These are phyloP conservation scores for Coemansia sp. DNA, from an alignment of 192 early-diverging fungal genomes.

Conservation along the genomic window DNA sequence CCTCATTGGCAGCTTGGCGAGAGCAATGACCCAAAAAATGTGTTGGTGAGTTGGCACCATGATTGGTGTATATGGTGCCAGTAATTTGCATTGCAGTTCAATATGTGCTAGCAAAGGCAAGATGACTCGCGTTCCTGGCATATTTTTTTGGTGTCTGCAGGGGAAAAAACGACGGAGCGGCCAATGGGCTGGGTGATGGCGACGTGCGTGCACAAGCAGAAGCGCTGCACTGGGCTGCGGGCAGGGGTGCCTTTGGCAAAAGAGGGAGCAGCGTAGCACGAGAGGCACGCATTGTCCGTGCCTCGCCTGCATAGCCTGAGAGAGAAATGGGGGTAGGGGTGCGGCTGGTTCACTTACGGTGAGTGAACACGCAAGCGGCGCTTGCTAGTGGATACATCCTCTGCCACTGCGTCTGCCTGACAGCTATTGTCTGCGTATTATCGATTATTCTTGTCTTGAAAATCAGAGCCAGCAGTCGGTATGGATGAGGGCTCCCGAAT, in stretches of 20 bases:
- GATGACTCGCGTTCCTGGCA: no score
- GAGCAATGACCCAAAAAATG: no score
- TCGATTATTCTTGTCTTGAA: background rate
- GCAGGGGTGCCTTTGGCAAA: constrained; percentile 1
- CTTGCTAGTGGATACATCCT: no score
- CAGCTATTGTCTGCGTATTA: background rate
- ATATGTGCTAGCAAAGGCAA: no score
- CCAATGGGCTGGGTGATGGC: constrained; percentile 1
- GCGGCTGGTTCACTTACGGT: no score
- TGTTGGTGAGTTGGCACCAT: no score
- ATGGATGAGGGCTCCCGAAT: no score
- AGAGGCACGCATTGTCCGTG: background rate
- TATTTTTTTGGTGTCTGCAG: no score
- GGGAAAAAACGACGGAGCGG: no score
- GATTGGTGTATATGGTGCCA: no score
- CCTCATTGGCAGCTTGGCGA: no score
- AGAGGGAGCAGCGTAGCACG: background rate
- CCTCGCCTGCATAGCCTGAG: background rate
- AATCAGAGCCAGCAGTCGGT: constrained; percentile 1
- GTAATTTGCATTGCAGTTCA: no score
- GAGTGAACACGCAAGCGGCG: background rate
- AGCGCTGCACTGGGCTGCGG: background rate
- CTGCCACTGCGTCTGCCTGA: background rate
- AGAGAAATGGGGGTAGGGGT: background rate
- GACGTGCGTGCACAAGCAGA: background rate